A percentile compares a stretch with the other conserved stretches of the same genome.
These are phyloP conservation scores for Umbelopsis sp. DNA, from an alignment of 192 early-diverging fungal species.

Conservation along the genomic window DNA sequence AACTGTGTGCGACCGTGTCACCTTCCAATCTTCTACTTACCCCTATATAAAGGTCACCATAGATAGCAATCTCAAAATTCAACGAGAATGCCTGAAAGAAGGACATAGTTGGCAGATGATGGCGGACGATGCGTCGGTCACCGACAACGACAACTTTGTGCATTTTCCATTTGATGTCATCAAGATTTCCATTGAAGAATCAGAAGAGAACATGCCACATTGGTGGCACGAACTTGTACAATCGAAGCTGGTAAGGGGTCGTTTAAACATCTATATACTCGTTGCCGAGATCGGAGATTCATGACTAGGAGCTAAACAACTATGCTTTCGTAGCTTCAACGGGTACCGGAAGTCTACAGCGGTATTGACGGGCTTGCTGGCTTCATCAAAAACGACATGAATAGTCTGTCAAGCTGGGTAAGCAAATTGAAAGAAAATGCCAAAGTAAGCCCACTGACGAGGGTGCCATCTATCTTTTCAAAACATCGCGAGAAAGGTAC, in stretches of 20 bases:
- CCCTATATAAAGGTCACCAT: slow-evolving; percentile 5
- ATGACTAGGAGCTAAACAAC: background rate
- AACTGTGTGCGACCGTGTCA: slow-evolving; percentile 11
- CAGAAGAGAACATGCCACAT: background rate
- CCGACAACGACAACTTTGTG: background rate
- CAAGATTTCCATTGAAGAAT: slow-evolving; percentile 9
- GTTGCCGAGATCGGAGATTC: background rate
- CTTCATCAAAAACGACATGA: slow-evolving; percentile 13
- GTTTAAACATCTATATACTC: background rate
- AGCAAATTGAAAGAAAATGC: background rate
- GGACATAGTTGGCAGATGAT: background rate
- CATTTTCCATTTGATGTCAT: slow-evolving; percentile 5
- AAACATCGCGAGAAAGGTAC: background rate
- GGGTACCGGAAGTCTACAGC: background rate
- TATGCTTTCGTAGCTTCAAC: background rate
- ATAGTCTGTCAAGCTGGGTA: background rate
- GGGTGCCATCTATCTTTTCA: background rate
- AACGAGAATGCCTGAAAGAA: background rate
- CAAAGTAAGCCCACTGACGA: background rate
- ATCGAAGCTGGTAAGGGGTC: background rate
- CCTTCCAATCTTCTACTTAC: background rate
- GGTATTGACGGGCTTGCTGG: slow-evolving; percentile 1
- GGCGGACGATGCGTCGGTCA: background rate
- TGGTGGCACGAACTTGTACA: slow-evolving; percentile 12
- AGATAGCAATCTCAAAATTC: slow-evolving; percentile 7